Percentiles rank a stretch among this genome's conserved stretches.
Conservation (phyloP, 2,329 filamentous ascomycete genomes). For the Fusarium sp. region DNA sequence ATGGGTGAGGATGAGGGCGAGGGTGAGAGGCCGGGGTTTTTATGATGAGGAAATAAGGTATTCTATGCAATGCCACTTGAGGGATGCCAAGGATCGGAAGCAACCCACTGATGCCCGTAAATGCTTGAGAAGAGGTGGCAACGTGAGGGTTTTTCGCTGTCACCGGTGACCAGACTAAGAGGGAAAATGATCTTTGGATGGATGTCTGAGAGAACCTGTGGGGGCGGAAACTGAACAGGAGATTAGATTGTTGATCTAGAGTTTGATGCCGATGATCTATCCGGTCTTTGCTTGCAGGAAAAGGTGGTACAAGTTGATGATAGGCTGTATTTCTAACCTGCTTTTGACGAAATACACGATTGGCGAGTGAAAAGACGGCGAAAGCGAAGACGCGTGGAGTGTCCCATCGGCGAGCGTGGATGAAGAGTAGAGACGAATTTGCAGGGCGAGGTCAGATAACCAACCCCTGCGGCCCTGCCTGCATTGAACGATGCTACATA, state of each 20-base stretch:
- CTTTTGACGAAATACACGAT: background rate
- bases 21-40: background rate
- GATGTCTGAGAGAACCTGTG: background rate
- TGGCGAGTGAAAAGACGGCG: constrained; percentile 11
- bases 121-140: constrained; percentile 3
- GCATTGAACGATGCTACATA: constrained; percentile 26
- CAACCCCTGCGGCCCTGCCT: constrained; percentile 23
- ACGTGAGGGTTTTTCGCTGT: background rate
- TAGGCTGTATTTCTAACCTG: background rate
- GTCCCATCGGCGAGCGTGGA: background rate
- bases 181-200: background rate
- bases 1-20: background rate
- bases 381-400: constrained; percentile 1
- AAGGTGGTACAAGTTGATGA: background rate
- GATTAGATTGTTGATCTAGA: constrained; percentile 16
- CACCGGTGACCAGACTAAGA: background rate
- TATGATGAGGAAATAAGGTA: background rate
- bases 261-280: background rate
- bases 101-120: background rate
- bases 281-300: constrained; percentile 6
- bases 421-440: background rate
- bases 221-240: constrained; percentile 20
- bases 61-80: background rate
- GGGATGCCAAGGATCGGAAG: background rate
- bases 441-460: background rate